Evolutionary conservation across 148 eudicot genomes (phyloP), one percentile per base, ranked within the genome.

Genomic region (Diospyros kaki): DNA sequence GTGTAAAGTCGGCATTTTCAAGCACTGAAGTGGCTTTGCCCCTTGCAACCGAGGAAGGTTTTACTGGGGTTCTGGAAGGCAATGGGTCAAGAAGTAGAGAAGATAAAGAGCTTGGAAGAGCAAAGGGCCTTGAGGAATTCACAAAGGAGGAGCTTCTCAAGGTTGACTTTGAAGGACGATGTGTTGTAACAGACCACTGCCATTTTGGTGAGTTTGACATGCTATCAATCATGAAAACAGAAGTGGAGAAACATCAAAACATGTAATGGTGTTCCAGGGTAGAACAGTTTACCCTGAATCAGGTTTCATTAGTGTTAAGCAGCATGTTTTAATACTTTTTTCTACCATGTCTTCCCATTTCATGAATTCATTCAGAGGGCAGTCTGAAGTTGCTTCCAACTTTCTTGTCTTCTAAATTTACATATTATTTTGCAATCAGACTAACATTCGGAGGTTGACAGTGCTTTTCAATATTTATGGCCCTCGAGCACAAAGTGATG

Each of bases 391-490:
- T 73, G 55, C 8, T 59, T 73, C 42, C 18, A 46, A 59, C 18
- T 10, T 5, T 39, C 3, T 13, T 28, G 11, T 28, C 3, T 59
- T 28, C n/a, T 6, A 73, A 59, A 12, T 60, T 73, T 65, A 4
- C 38, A 5, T 38, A 48, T 4, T 5, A 15, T 66, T 71, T 63
- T 65, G 51, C 58, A 38, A 45, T 6, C 58, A 18, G 38, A 72
- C 28, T 72, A 17, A 66, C 28, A 2, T 48, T 39, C 9, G 44
- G 65, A 72, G n/a, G 6, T 50, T 73, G 62, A 41, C 97, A 95
- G 97, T 95, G 79, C 90, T 95, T 77, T 92, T 92, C 76, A 94
- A 94, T 78, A 58, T 95, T 52, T 95, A 95, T 77, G 98, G 96
- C 67, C 97, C 98, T 72, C 85, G 97, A 75, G 97, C 98, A 73